Evolutionary conservation across 805 yeast species (phyloP), one percentile per base, ranked within the genome.

Genomic region (Maudiozyma saulgeensis): DNA sequence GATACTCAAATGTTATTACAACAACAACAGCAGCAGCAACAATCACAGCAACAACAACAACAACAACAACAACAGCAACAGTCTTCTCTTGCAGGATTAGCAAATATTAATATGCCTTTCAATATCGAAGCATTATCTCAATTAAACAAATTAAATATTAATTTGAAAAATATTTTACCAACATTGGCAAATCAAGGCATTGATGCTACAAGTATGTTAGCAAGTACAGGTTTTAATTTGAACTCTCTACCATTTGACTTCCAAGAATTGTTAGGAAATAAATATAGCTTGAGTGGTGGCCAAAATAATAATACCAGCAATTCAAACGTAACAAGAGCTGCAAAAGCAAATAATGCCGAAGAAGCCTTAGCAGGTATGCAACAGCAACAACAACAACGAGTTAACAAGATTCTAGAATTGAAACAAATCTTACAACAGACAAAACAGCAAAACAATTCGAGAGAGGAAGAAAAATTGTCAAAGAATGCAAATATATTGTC

Each of bases 281-380:
- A 61, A 40, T 44, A 51, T 32, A 35, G 38, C 15, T 35, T 35
- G 3, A 19, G 11, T 39, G 21, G 21, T 15, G 25, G 25, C 23
- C 42, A 39, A 19, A 19, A 18, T 39, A 46, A 52, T 46, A 42
- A 37, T n/a, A 37, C 28, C 23, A 47, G 28, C 13, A 44, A 31
- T 15, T 26, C 32, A 11, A 57, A 42, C 45, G 54, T 46, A 51
- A 55, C 50, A 50, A 56, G 56, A 46, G 56, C 58, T n/a, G 53
- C 56, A 12, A 59, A 56, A 49, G 61, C 57, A 18, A 53, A 49
- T 31, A 54, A 58, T 41, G 66, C 64, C 11, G 65, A 59, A 44
- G 65, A 61, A 42, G 66, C 66, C 0, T 46, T 63, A 32, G 66
- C 68, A n/a, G 60, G 56, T 35, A 56, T 62, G 61, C 63, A 67